Conservation (phyloP, 345 rosid genomes). For the Triadica sebifera region DNA sequence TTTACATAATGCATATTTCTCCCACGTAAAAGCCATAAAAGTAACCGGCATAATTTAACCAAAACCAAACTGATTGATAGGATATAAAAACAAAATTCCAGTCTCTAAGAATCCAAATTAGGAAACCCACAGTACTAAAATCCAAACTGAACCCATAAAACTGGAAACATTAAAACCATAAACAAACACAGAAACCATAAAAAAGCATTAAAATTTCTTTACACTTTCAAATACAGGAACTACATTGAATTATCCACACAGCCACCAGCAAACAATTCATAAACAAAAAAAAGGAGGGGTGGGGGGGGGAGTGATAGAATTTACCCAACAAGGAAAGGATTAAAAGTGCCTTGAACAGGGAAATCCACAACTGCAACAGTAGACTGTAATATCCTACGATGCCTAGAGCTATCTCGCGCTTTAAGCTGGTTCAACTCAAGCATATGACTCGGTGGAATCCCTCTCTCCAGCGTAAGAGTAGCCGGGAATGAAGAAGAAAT, state of each 20-base stretch:
- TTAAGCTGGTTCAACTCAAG: conserved; percentile 56
- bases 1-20: not conserved
- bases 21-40: not conserved
- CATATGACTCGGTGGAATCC: conserved; percentile 53
- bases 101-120: not conserved
- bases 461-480: conserved; percentile 34
- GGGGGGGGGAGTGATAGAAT: not conserved
- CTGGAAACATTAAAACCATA: not conserved
- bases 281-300: conserved; percentile 5
- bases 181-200: conserved; percentile 1
- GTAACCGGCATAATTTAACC: not conserved
- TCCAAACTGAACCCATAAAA: not conserved
- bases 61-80: not conserved
- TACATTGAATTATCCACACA: not conserved
- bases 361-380: conserved; percentile 67
- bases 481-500: conserved; percentile 37
- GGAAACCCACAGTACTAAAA: not conserved
- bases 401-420: conserved; percentile 67
- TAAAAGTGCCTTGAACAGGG: conserved; percentile 69
- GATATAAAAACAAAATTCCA: not conserved
- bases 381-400: conserved; percentile 74
- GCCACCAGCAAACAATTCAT: not conserved
- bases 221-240: conserved; percentile 1
- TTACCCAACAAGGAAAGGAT: conserved; percentile 91
- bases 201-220: not conserved